phyloP scores from a whole-genome alignment of 2,329 filamentous ascomycete species.

The Talaromyces piceae region DNA sequence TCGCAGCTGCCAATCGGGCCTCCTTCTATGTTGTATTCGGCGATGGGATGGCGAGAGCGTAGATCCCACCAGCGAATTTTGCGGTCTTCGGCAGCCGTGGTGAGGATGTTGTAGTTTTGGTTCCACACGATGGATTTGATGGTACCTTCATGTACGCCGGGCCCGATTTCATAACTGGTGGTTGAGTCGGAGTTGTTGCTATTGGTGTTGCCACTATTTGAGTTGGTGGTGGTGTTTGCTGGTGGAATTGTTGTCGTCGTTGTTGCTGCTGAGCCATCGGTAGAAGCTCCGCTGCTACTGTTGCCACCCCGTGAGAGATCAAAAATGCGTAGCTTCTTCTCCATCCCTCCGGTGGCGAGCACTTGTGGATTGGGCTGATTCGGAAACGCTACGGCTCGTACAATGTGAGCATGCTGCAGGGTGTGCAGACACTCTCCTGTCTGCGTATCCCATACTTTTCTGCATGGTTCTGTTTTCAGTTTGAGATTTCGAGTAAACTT shows the following conservation, averaged over 20 bases:
- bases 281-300: constrained; percentile 16
- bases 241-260: background rate
- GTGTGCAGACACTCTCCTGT: constrained; percentile 83
- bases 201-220: too few species aligned
- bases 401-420: constrained; percentile 88
- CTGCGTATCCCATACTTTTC: constrained; percentile 95
- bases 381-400: constrained; percentile 85
- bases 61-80: constrained; percentile 93
- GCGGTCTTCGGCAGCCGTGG: constrained; percentile 86
- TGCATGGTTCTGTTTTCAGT: too few species aligned
- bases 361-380: constrained; percentile 69
- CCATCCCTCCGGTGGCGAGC: constrained; percentile 85
- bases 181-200: constrained; percentile 35
- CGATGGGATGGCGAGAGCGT: constrained; percentile 64
- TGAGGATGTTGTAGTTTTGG: constrained; percentile 74
- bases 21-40: constrained; percentile 70
- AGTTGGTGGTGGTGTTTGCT: background rate
- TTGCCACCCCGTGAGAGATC: constrained; percentile 59
- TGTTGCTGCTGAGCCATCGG: constrained; percentile 16
- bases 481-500: too few species aligned
- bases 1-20: constrained; percentile 89
- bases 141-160: constrained; percentile 71
- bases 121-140: constrained; percentile 98
- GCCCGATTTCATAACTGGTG: constrained; percentile 77
- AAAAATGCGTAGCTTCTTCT: constrained; percentile 94